phyloP scores from a whole-genome alignment of 805 yeast genomes.

The Helenozyma rhizophorensis region DNA sequence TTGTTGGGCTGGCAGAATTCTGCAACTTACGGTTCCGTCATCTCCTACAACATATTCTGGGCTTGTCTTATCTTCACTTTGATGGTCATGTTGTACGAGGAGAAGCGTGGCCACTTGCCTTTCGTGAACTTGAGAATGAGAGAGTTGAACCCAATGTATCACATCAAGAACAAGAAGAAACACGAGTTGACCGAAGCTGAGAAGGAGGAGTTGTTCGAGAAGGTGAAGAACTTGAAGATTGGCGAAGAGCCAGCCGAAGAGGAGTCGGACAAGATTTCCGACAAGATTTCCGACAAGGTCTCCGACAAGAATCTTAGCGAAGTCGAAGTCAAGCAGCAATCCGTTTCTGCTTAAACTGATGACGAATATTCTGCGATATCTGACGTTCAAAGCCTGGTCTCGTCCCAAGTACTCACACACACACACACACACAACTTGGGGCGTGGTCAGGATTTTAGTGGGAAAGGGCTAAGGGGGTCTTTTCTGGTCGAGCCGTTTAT shows the following conservation, averaged over 20 bases:
- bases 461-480: too few species aligned
- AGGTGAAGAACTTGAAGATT: conserved; percentile 20
- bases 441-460: too few species aligned
- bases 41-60: conserved; percentile 90
- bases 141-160: conserved; percentile 68
- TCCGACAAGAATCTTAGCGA: conserved; percentile 5
- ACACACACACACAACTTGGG: too few species aligned
- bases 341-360: too few species aligned
- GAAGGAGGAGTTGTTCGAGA: conserved; percentile 47
- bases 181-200: conserved; percentile 49
- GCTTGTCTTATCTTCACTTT: conserved; percentile 53
- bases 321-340: too few species aligned
- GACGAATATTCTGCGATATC: too few species aligned
- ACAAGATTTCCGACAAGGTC: too few species aligned
- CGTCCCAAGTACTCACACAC: too few species aligned
- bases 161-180: conserved; percentile 65
- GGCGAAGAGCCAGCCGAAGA: conserved; percentile 2
- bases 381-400: too few species aligned
- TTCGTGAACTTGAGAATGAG: conserved; percentile 45
- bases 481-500: too few species aligned
- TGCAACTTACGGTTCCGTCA: conserved; percentile 87
- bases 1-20: conserved; percentile 95
- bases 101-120: conserved; percentile 77
- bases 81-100: conserved; percentile 70
- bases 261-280: background rate